Base-by-base conservation (phyloP, 208 protist genomes). In the Acanthamoeba sp. region DNA sequence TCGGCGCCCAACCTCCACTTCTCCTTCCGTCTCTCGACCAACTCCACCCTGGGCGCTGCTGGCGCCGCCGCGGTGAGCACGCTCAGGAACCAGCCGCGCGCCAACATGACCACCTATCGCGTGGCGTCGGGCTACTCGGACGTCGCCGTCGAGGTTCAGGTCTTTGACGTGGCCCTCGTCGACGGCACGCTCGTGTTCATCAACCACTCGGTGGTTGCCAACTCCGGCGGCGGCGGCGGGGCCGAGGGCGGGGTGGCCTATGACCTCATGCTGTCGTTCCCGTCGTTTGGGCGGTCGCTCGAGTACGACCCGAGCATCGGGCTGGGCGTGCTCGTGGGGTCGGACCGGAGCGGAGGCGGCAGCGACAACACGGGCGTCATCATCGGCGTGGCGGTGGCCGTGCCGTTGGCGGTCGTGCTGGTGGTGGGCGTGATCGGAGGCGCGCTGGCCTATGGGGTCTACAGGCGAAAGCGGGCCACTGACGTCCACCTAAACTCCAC, bases 61-160 rank as follows among this genome's bases (percentile, higher is more conserved):
- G 14, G 62, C 16, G 66, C 18, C 10, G 22, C 32, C 32, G 14
- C 6, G 7, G 36, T 76, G n/a, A 38, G 2, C 12, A 4, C 40
- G 4, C 10, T 42, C 32, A 16, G 66, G 1, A 38, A 76, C 66
- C n/a, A 24, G 32, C 66, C 66, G 66, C 66, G 36, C 14, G 66
- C 66, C n/a, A 76, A 76, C 66, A 76, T 76, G 66, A 76, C 66
- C 66, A 76, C 66, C 66, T 76, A 76, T 20, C 20, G 36, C 27
- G 32, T 76, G 6, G 29, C 66, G 66, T 5, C 36, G 0, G 32
- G 66, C 36, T 76, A 34, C 16, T 10, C 22, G 5, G 29, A 18
- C 66, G 36, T 40, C 2, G 66, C 66, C 16, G n/a, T 40, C 66
- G 66, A 76, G 66, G 66, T 76, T 0, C 66, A 76, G 66, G 29